phyloP scores from a whole-genome alignment of 2,329 filamentous ascomycete species.

The Daldinia sp. region DNA sequence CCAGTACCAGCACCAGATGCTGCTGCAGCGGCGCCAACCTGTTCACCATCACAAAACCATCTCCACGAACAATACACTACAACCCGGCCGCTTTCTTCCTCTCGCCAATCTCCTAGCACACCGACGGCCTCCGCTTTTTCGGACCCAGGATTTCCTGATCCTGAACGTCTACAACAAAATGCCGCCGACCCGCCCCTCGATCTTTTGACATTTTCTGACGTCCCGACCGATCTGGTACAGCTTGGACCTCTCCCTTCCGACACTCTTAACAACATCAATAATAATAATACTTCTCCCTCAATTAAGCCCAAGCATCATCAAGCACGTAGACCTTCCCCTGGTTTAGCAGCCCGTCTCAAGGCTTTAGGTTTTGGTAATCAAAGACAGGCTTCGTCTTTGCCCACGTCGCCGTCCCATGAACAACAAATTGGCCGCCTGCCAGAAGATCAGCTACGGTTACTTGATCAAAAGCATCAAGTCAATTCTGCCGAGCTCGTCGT shows the following conservation, averaged over 20 bases:
- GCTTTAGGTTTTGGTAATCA: conserved; percentile 70
- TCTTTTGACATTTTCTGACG: conserved; percentile 57
- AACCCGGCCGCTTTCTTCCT: conserved; percentile 25
- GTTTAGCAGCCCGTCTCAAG: conserved; percentile 73
- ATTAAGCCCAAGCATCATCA: conserved; percentile 49
- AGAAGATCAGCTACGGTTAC: conserved; percentile 75
- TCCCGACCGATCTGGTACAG: conserved; percentile 57
- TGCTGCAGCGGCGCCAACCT: conserved; percentile 18
- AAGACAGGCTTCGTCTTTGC: conserved; percentile 55
- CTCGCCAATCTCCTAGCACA: conserved; percentile 37
- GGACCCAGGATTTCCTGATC: conserved; percentile 43
- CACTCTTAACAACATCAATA: conserved; percentile 32
- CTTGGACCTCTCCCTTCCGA: conserved; percentile 51
- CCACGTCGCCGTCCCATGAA: conserved; percentile 54
- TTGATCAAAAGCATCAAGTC: conserved; percentile 75
- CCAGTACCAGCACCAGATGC: conserved; percentile 27
- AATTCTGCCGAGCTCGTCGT: conserved; percentile 64
- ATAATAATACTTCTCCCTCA: conserved; percentile 42
- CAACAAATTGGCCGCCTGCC: conserved; percentile 74
- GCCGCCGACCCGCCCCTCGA: conserved; percentile 46
- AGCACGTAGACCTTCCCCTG: conserved; percentile 71
- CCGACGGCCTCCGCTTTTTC: conserved; percentile 44
- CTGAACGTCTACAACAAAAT: conserved; percentile 47
- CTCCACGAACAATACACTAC: conserved; percentile 26
- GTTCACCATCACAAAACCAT: conserved; percentile 22